Evolutionary conservation across 306 rosid species (phyloP), one percentile per base, ranked within the genome.

Genomic region (Prunus dulcis): DNA sequence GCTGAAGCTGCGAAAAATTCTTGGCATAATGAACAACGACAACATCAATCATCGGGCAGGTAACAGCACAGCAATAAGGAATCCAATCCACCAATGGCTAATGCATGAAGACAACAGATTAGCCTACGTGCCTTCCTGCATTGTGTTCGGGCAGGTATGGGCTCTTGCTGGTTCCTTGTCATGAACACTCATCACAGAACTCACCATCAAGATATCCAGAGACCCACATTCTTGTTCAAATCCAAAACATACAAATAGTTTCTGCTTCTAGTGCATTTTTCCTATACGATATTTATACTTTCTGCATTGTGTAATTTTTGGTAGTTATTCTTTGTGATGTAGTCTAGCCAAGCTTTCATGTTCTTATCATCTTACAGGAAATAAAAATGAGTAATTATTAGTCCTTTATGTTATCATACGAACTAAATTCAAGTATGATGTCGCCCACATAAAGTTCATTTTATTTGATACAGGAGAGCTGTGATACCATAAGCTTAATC

Each of bases 1-100:
- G 88, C 90, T 0, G 85, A 85, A 82, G 97, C 85, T 83, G 97
- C 97, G 2, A 90, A 95, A 83, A 95, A 90, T 30, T 95, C 97
- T 32, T 90, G 94, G 96, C 87, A 90, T 73, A 95, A 78, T 74
- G 99, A 92, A 81, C 97, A 76, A 81, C 79, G 88, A 76, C 81
- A 69, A 60, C 85, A 30, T 30, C 67, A 79, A 60, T 75, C 84
- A 53, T 86, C 13, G 13, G 77, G 77, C 20, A 75, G 72, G 69
- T 69, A 69, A 45, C 76, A 45, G 71, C 75, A 71, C 50, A 27
- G 69, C 51, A 13, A 43, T 7, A 11, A 78, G 66, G 64, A 22
- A 25, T 74, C 38, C 45, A 22, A 13, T 74, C 38, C 45, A 45
- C 69, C 23, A 55, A 27, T 71, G 72, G 15, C 61, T 52, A 63